Evolutionary conservation across 768 basidiomycete species (phyloP).

Genomic region (Boletus pseudopeckii): DNA sequence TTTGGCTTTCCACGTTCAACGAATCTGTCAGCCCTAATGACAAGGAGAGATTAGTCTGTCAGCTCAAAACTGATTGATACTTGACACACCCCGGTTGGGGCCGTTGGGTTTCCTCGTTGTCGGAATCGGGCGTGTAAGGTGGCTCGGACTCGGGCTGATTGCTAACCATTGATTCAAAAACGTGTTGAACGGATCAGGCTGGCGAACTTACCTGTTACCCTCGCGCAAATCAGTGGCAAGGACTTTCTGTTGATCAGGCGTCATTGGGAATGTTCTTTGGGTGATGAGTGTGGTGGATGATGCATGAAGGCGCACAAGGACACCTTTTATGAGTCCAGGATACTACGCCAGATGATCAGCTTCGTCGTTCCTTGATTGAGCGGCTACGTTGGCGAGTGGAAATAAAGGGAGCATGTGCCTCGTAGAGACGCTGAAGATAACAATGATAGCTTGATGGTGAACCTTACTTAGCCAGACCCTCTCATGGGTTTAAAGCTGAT

Average conservation of each 20-base stretch:
- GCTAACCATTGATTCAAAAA: slow-evolving; percentile 1
- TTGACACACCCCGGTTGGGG: neutral
- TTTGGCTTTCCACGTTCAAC: neutral
- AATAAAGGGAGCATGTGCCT: slow-evolving; percentile 4
- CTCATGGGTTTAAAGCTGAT: neutral
- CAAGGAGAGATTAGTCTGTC: neutral
- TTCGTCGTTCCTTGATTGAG: slow-evolving; percentile 6
- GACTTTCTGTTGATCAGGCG: neutral
- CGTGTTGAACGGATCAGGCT: neutral
- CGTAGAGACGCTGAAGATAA: slow-evolving; percentile 12
- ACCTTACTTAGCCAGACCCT: neutral
- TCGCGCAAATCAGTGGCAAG: neutral
- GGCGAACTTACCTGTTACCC: neutral
- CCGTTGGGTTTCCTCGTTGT: neutral
- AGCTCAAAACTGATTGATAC: neutral
- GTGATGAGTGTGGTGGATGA: neutral
- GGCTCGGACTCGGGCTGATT: neutral
- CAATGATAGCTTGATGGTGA: neutral
- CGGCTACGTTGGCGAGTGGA: slow-evolving; percentile 6
- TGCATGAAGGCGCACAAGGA: neutral
- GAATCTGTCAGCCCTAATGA: slow-evolving; percentile 1
- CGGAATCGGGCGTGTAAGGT: neutral
- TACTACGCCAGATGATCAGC: neutral
- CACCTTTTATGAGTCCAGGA: slow-evolving; percentile 17
- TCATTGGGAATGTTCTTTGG: neutral